Conservation (phyloP, 495 filamentous ascomycete genomes). For the Ramalina intermedia region DNA sequence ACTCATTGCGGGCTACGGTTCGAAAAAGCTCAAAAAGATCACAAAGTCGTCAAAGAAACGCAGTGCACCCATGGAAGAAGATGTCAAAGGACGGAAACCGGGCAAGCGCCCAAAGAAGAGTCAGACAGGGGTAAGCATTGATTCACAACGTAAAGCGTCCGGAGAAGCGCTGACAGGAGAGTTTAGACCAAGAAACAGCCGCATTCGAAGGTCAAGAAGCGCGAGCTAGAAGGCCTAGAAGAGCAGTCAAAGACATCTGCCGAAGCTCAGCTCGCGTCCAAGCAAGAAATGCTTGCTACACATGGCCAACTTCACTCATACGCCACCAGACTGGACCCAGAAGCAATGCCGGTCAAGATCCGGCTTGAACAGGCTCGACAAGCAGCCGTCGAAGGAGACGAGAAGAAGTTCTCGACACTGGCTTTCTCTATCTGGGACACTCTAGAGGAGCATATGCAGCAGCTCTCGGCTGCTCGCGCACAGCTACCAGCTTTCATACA, state of each 20-base stretch:
- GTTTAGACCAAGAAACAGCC: too few species aligned
- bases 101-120: neutral
- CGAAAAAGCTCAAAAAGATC: neutral
- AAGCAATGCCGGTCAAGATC: constrained; percentile 6
- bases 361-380: constrained; percentile 7
- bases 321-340: neutral
- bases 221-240: too few species aligned
- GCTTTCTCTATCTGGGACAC: constrained; percentile 2
- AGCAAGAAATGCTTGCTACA: neutral
- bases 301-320: constrained; percentile 4
- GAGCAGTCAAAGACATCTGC: too few species aligned
- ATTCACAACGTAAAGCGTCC: too few species aligned
- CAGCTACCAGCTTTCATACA: neutral
- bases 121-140: neutral
- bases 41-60: neutral
- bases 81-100: neutral
- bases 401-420: constrained; percentile 3
- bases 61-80: neutral
- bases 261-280: neutral
- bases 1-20: constrained; percentile 1
- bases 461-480: constrained; percentile 1
- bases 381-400: constrained; percentile 1
- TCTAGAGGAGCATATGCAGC: constrained; percentile 3
- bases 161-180: too few species aligned
- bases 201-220: too few species aligned